Base-by-base conservation (phyloP, 345 rosid genomes). In the Citrus australasica region DNA sequence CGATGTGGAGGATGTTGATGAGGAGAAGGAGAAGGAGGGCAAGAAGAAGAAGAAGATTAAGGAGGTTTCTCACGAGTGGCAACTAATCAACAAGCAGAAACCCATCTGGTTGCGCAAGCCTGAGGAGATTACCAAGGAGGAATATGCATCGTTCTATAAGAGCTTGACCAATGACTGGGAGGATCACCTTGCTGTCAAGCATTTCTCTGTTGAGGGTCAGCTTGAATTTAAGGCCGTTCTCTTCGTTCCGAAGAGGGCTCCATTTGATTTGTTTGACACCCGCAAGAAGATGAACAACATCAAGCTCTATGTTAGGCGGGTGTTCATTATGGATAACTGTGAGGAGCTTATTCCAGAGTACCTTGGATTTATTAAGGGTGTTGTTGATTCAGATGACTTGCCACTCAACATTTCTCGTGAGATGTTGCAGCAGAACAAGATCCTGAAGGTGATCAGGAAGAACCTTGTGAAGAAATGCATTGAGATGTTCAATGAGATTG, bases 81-180 rank as follows among this genome's bases (percentile, higher is more conserved):
- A 92, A 64, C 89, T 87, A 28, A 85, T 94, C 71, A 94, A 94
- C 92, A 94, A 91, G 82, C 97, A 94, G 84, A 94, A 94, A 63
- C 98, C 97, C 0, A 91, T 94, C 75, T 94, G 97, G 98, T 73
- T 94, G 85, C 90, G 94, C n/a, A 94, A 92, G 79, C 98, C 96
- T 0, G 96, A 92, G 59, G 98, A 94, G 82, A 94, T 94, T 65
- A 90, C 87, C 53, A 91, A 92, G 78, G 98, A 94, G 11, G 98
- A 94, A 72, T 94, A 94, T 14, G 97, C 93, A 19, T 55, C 98
- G 21, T 92, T 92, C 85, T 94, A 94, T 83, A 94, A 94, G 88
- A 92, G 97, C 85, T 75, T 94, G 83, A 87, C 92, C 22, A 94
- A 91, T 61, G 97, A 94, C 69, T 94, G 97, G 98, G 98, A 94